phyloP scores from a whole-genome alignment of 805 yeast species.

The Myxozyma kluyveri region DNA sequence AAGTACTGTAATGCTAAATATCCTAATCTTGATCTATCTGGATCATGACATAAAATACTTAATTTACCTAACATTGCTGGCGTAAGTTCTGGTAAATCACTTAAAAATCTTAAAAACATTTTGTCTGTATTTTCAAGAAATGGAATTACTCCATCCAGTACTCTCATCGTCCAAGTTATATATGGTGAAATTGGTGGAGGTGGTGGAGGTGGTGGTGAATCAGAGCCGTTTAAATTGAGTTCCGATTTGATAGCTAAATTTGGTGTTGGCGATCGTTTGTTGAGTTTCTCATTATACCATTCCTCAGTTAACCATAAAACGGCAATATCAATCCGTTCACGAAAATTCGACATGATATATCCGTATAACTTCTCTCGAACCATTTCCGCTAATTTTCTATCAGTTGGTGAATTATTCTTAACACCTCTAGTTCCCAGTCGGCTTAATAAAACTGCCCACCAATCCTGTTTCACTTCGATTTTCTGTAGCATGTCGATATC shows the following conservation, averaged over 20 bases:
- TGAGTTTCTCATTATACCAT: slow-evolving; percentile 67
- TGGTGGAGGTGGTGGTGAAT: slow-evolving; percentile 4
- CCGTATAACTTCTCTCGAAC: slow-evolving; percentile 70
- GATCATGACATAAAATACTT: slow-evolving; percentile 77
- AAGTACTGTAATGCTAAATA: slow-evolving; percentile 64
- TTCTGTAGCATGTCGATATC: slow-evolving; percentile 38
- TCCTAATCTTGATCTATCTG: slow-evolving; percentile 76
- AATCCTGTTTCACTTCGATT: slow-evolving; percentile 59
- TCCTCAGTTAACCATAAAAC: slow-evolving; percentile 96
- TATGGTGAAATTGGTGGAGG: slow-evolving; percentile 42
- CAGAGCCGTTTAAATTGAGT: slow-evolving; percentile 8
- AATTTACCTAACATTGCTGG: slow-evolving; percentile 60
- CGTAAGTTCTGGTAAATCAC: slow-evolving; percentile 81
- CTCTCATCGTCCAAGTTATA: slow-evolving; percentile 63
- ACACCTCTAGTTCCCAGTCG: slow-evolving; percentile 67
- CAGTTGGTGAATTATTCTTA: slow-evolving; percentile 1
- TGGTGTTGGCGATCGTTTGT: slow-evolving; percentile 30
- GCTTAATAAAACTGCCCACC: slow-evolving; percentile 74
- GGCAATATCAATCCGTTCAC: slow-evolving; percentile 65
- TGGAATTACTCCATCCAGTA: slow-evolving; percentile 78
- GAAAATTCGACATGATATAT: slow-evolving; percentile 71
- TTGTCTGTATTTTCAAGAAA: slow-evolving; percentile 80
- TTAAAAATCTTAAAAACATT: slow-evolving; percentile 72
- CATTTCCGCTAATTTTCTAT: slow-evolving; percentile 47
- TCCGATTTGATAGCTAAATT: not conserved